phyloP scores from a whole-genome alignment of 306 rosid species.

The Cicer bijugum region DNA sequence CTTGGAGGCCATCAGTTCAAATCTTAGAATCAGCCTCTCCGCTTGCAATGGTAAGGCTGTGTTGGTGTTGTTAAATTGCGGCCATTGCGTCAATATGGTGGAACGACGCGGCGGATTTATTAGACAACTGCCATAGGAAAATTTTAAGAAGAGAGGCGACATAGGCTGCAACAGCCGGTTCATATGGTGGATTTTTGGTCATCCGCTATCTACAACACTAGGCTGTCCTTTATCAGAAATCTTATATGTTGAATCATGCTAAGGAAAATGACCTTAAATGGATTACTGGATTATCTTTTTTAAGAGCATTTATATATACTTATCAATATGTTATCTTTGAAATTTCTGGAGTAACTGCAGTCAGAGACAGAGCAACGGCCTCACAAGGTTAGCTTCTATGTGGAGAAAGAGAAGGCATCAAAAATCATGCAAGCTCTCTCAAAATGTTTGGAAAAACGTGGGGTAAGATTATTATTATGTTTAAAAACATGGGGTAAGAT shows the following conservation, averaged over 20 bases:
- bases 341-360: conserved; percentile 56
- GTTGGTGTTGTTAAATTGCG: too few relatives aligned
- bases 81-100: too few relatives aligned
- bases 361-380: conserved; percentile 76
- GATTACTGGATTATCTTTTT: not conserved
- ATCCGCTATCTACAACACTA: not conserved
- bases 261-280: not conserved
- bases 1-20: not conserved
- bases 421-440: conserved; percentile 56
- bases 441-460: conserved; percentile 57
- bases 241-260: conserved; percentile 19
- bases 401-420: conserved; percentile 65
- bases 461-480: conserved; percentile 11
- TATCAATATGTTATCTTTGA: conserved; percentile 16
- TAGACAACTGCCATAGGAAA: too few relatives aligned
- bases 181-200: too few relatives aligned
- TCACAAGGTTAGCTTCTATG: conserved; percentile 82
- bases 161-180: too few relatives aligned
- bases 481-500: too few relatives aligned
- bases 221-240: not conserved
- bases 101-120: too few relatives aligned
- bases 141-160: too few relatives aligned
- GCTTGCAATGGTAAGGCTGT: not conserved
- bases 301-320: conserved; percentile 23
- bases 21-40: not conserved